Base-by-base conservation (phyloP, 2,329 filamentous ascomycete species). In the Laburnicola sp. region DNA sequence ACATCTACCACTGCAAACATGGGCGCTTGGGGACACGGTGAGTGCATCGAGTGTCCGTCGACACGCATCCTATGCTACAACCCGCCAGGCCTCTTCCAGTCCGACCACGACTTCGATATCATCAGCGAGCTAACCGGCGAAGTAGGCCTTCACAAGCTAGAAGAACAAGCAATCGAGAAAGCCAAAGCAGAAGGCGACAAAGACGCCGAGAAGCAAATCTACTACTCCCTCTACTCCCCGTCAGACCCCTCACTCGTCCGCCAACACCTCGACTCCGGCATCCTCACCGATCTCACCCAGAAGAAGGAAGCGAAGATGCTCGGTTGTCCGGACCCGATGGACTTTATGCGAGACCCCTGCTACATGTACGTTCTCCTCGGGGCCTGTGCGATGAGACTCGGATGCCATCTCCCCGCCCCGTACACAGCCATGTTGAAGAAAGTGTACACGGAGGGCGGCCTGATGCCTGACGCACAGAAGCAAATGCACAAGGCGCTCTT, bases 401-500 rank as follows among this genome's bases (percentile, higher is more conserved):
- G 56, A 25, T 62, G 60, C 31, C 41, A 47, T 4, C 51, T 63
- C 23, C 59, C 56, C 0, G 37, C 47, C 2, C 3, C 49, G 0
- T 59, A 41, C 31, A 6, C 59, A 27, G 11, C 34, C 34, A 55
- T 59, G 59, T 52, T 65, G 34, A 58, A 55, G 50, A 53, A 52
- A 22, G 51, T 59, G 40, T 64, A 60, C 28, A 60, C 53, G 0
- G 52, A 62, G 48, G 54, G 55, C 6, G 50, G 54, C 0, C 36
- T 58, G 30, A 54, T 57, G 58, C 52, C 54, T 1, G 55, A 48
- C 7, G 58, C 54, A 1, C 45, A 57, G 9, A 43, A 48, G n/a
- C 57, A 63, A 39, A 62, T 63, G 54, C 36, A 38, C 23, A 60
- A 55, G 26, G 60, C 62, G 2, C 60, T 62, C 16, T 59, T 58